phyloP scores from a whole-genome alignment of 179 eudicot genomes.

The Beta lomatogona region DNA sequence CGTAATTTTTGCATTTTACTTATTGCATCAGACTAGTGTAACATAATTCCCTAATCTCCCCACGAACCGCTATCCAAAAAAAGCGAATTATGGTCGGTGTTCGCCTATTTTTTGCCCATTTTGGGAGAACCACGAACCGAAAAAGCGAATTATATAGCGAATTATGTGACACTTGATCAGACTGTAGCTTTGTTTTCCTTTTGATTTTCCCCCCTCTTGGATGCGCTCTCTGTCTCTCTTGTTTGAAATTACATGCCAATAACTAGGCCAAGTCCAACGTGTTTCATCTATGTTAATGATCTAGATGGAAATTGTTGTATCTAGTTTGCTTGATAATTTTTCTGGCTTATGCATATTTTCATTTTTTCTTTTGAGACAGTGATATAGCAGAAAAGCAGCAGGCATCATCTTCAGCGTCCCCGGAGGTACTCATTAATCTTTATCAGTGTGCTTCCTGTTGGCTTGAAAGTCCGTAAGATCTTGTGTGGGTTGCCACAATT shows the following conservation, averaged over 20 bases:
- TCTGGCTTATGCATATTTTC: background rate
- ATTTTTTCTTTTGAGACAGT: slow-evolving; percentile 35
- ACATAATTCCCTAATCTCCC: no score
- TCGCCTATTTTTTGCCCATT: no score
- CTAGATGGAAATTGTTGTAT: background rate
- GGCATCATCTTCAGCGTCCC: slow-evolving; percentile 54
- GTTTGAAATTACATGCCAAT: background rate
- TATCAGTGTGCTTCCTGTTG: slow-evolving; percentile 1
- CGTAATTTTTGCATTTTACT: background rate
- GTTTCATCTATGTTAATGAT: background rate
- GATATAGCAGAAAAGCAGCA: slow-evolving; percentile 44
- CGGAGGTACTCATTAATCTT: slow-evolving; percentile 50
- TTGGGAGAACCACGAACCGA: no score
- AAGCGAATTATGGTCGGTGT: no score
- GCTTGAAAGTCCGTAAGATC: background rate
- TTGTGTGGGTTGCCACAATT: background rate
- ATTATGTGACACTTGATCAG: no score
- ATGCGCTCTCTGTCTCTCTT: no score
- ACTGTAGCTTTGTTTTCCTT: background rate
- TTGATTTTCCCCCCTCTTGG: background rate
- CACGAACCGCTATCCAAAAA: no score
- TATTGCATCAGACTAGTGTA: no score
- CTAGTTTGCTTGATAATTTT: background rate
- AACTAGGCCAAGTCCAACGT: background rate
- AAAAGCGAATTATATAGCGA: no score